Evolutionary conservation across 139 green algal genomes (phyloP), one percentile per base, ranked within the genome.

Genomic region (Chlamydomonas incerta): DNA sequence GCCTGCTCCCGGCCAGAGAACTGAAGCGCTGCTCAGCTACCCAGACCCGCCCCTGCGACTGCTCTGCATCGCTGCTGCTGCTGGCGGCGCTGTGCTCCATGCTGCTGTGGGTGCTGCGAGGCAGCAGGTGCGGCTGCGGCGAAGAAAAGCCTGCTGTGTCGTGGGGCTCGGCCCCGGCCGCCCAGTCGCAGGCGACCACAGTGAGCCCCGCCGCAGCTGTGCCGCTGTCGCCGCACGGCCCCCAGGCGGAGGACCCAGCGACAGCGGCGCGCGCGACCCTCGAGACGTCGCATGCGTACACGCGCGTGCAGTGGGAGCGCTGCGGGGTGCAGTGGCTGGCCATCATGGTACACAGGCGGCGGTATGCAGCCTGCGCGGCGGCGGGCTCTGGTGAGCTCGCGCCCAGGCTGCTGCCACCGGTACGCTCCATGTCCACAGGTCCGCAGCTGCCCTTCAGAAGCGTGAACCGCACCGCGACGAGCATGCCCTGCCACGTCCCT

Each of bases 211-310:
- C 24, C 2, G 60, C 18, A 60, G 55, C 18, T 24, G 55, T 24
- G 55, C 55, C 18, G 18, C 55, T 24, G 17, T 10, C 8, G 3
- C 60, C 60, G 8, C 60, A 15, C 8, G 23, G 23, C 24, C 1
- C 17, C 60, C 31, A 11, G 17, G 60, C 60, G 3, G 60, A 23
- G 28, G 23, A 21, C 17, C 1, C 60, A 66, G 60, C 60, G 24
- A 2, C 55, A 2, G 55, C 60, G 60, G 23, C 24, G 60, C 60
- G 60, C 55, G 20, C 28, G n/a, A 83, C 75, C 28, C 46, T 28
- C 28, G 75, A 83, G 3, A 83, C 26, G 35, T 83, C 75, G 75
- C 75, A 83, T 0, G 75, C 75, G 29, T 83, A 83, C 34, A 83
- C 75, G 28, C 75, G 75, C 18, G 62, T 62, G 13, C 60, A 17